Base-by-base conservation (phyloP, 345 rosid species). In the Gossypioides kirkii region DNA sequence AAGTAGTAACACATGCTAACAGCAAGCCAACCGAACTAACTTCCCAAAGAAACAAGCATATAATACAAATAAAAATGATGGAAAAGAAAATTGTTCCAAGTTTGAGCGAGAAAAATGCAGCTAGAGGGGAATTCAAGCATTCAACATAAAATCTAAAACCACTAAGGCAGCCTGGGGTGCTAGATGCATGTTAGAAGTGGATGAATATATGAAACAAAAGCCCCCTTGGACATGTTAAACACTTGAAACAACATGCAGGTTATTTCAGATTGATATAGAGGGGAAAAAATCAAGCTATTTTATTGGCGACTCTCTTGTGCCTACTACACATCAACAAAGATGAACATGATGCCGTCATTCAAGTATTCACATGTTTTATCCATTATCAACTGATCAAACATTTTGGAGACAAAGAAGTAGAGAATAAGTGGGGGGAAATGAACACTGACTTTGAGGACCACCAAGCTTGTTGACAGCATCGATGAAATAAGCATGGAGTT, bases 361-460 rank as follows among this genome's bases (percentile, higher is more conserved):
- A 5, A n/a, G 9, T n/a, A 47, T 20, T 25, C 7, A 47, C 2
- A 28, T 47, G 42, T 67, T 50, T n/a, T 14, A 4, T 0, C 10
- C 11, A 47, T 13, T 38, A 10, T 16, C 17, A 68, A n/a, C 13
- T 16, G 20, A 49, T 14, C 2, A 14, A 46, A 66, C 6, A 10
- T 38, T 61, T 32, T 22, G 6, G 36, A 1, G 52, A 47, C 8
- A 47, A 47, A 8, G 56, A 9, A 67, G 42, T 17, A 26, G 43
- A 28, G 16, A 26, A 62, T 38, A 62, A 41, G 4, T 6, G 42
- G 17, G 38, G 38, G 12, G 67, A 4, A 62, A 32, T 50, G 60
- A 69, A 69, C 17, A 69, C 60, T 69, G 72, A 69, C 72, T 69
- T 4, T n/a, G 17, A 50, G 72, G 72, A 11, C 72, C 72, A 69